These are phyloP conservation scores for Pythium monospermum DNA, from an alignment of 352 stramenopile species.

Conservation along the genomic window DNA sequence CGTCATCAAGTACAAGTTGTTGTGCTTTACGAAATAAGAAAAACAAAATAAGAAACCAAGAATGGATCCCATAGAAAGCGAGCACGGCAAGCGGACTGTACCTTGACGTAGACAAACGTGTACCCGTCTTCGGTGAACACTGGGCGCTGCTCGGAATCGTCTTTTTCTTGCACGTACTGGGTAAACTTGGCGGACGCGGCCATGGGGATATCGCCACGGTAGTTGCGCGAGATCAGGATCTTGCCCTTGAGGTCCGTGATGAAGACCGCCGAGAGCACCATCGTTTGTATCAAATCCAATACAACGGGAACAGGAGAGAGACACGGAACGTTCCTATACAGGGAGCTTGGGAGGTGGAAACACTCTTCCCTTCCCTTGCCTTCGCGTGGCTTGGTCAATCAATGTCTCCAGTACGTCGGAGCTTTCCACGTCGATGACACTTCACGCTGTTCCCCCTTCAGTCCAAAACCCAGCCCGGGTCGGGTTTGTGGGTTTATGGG, in stretches of 20 bases:
- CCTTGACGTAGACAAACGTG: constrained; percentile 95
- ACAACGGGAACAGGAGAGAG: not conserved
- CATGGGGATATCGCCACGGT: constrained; percentile 98
- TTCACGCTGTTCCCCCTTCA: no score
- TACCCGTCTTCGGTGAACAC: constrained; percentile 92
- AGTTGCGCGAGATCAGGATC: constrained; percentile 99
- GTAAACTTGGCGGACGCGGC: constrained; percentile 87
- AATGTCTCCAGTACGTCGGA: not conserved
- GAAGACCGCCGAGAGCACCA: constrained; percentile 98
- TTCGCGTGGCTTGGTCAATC: not conserved
- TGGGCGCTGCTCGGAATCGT: constrained; percentile 91
- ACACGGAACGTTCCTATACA: no score
- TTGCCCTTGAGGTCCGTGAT: constrained; percentile 99
- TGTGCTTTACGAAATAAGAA: constrained; percentile 69
- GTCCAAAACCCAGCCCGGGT: no score
- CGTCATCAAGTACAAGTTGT: constrained; percentile 99
- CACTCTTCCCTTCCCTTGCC: no score
- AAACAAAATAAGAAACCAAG: not conserved
- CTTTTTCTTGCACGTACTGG: constrained; percentile 91
- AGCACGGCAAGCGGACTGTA: constrained; percentile 13
- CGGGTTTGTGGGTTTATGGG: no score
- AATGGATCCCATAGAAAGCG: not conserved
- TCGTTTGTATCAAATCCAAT: constrained; percentile 38
- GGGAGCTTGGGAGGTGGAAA: no score
- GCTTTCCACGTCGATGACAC: constrained; percentile 5